A percentile compares a stretch with the other conserved stretches of the same genome.
Evolutionary conservation across 2,329 filamentous ascomycete species (phyloP).

Genomic region (Didymella exigua): DNA sequence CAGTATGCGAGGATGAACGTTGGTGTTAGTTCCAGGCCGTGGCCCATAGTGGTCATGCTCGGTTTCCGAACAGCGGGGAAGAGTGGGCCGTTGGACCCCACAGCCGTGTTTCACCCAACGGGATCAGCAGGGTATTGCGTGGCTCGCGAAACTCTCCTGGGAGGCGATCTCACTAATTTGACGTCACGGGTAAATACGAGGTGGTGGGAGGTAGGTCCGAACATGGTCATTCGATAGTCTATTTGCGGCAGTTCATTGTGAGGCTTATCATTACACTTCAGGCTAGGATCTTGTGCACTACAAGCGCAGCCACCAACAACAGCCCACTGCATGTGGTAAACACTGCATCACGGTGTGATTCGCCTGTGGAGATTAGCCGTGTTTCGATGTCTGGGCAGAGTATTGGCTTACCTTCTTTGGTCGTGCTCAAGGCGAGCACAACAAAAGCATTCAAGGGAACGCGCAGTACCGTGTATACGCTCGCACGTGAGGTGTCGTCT

Average conservation of each 20-base stretch:
- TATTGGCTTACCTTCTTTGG: conserved; percentile 36
- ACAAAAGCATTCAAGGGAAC: conserved; percentile 60
- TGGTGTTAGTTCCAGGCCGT: not conserved
- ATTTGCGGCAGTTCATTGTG: conserved; percentile 13
- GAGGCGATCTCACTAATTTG: not conserved
- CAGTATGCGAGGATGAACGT: not conserved
- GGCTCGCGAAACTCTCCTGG: conserved; percentile 11
- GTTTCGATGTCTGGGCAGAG: not conserved
- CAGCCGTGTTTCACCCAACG: conserved; percentile 13
- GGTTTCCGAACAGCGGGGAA: conserved; percentile 21
- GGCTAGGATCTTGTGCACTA: conserved; percentile 33
- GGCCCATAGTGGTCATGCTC: conserved; percentile 8
- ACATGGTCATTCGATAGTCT: conserved; percentile 2
- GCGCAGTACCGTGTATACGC: conserved; percentile 63
- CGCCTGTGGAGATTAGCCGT: conserved; percentile 27
- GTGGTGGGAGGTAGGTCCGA: conserved; percentile 2
- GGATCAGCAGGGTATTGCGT: conserved; percentile 14
- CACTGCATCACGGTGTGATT: conserved; percentile 38
- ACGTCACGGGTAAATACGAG: conserved; percentile 8
- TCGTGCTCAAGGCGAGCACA: conserved; percentile 41
- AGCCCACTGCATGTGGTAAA: conserved; percentile 40
- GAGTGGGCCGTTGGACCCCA: conserved; percentile 8
- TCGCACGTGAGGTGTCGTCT: conserved; percentile 60
- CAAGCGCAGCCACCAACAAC: conserved; percentile 34
- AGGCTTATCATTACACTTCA: conserved; percentile 15